These are phyloP conservation scores for Ascosphaera apis DNA, from an alignment of 2,329 filamentous ascomycete genomes.

Conservation along the genomic window DNA sequence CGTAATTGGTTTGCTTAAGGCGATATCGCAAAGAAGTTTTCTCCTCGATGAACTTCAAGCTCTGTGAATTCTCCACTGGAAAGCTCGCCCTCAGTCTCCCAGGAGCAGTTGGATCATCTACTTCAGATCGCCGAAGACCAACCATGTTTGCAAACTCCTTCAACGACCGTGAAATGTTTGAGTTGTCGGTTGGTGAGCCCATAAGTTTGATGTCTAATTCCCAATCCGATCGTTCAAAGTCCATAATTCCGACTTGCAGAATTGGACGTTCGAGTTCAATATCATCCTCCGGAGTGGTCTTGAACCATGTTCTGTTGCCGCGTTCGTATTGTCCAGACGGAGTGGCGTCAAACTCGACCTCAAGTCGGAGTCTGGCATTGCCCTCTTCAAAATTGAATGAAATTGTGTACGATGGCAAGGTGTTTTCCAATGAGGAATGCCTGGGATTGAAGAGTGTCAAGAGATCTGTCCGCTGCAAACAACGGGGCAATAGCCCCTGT, in stretches of 20 bases:
- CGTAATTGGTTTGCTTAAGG: constrained; percentile 18
- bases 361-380: constrained; percentile 13
- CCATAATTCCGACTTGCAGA: constrained; percentile 15
- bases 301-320: constrained; percentile 15
- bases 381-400: constrained; percentile 18
- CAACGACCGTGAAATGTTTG: constrained; percentile 10
- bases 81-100: constrained; percentile 6
- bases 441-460: constrained; percentile 10
- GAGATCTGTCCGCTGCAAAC: constrained; percentile 10
- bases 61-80: constrained; percentile 2
- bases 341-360: constrained; percentile 14
- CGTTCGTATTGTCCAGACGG: constrained; percentile 14
- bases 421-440: constrained; percentile 7
- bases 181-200: constrained; percentile 10
- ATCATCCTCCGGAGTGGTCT: constrained; percentile 8
- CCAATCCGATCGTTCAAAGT: constrained; percentile 19
- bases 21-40: constrained; percentile 17
- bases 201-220: constrained; percentile 19
- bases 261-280: constrained; percentile 9
- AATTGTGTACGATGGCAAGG: constrained; percentile 15
- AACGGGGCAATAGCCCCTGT: constrained; percentile 10
- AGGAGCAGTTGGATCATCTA: not conserved
- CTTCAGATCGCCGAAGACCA: not conserved
- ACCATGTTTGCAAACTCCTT: constrained; percentile 10
- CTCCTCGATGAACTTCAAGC: constrained; percentile 11